These are phyloP conservation scores for Alternaria metachromatica DNA, from an alignment of 2,329 filamentous ascomycete genomes.

Conservation along the genomic window DNA sequence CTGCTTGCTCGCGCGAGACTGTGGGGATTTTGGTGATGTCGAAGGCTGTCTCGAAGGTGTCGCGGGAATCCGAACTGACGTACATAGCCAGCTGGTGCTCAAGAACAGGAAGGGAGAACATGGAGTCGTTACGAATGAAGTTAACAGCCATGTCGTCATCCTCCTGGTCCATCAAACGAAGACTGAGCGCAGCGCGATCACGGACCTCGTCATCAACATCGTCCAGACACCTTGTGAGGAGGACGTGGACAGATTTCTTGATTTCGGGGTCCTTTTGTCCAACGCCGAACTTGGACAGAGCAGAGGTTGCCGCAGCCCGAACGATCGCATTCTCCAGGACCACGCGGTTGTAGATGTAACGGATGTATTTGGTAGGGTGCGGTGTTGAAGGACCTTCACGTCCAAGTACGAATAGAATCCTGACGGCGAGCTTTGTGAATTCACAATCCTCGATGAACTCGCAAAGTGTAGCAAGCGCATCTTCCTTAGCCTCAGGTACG, in stretches of 20 bases:
- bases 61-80: conserved; percentile 88
- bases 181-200: conserved; percentile 90
- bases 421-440: conserved; percentile 95
- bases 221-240: conserved; percentile 91
- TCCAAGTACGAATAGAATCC: conserved; percentile 92
- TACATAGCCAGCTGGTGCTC: conserved; percentile 98
- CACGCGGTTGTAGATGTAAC: conserved; percentile 98
- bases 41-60: conserved; percentile 83
- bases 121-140: conserved; percentile 96
- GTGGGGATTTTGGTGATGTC: conserved; percentile 90
- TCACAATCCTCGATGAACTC: conserved; percentile 99
- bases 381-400: conserved; percentile 93
- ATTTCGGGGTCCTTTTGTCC: conserved; percentile 94
- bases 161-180: conserved; percentile 90
- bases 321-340: conserved; percentile 97
- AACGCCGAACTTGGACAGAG: conserved; percentile 95
- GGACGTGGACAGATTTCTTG: conserved; percentile 91
- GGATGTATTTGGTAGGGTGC: conserved; percentile 97
- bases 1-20: conserved; percentile 92
- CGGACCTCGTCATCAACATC: conserved; percentile 98
- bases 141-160: conserved; percentile 79
- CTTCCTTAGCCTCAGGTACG: conserved; percentile 83
- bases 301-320: conserved; percentile 91
- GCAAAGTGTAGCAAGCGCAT: conserved; percentile 90
- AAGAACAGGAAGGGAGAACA: conserved; percentile 92